Percentiles rank a stretch among this genome's conserved stretches.
Conservation (phyloP, 2,329 filamentous ascomycete species). For the Fonsecaea pedrosoi region DNA sequence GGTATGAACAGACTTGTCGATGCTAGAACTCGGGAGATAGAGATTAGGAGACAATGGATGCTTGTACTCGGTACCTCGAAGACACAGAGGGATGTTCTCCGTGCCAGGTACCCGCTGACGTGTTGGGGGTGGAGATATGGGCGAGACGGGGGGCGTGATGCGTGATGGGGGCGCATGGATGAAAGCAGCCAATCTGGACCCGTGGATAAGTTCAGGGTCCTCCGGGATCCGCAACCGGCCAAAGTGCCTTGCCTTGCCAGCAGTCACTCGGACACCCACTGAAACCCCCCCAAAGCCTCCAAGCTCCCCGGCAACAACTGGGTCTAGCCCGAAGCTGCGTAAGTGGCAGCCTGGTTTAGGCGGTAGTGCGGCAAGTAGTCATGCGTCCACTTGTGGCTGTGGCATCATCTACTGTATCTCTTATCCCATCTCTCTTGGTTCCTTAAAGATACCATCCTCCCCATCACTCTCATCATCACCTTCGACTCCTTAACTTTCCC, state of each 20-base stretch:
- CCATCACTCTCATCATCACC: constrained; percentile 41
- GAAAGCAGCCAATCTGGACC: not conserved
- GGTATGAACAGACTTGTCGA: not conserved
- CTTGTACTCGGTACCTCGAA: no score
- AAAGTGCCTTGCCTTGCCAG: constrained; percentile 4
- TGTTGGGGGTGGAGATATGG: not conserved
- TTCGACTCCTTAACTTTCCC: constrained; percentile 36
- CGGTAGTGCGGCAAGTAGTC: constrained; percentile 5
- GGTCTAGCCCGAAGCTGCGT: not conserved
- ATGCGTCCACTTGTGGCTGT: constrained; percentile 8
- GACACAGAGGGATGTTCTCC: no score
- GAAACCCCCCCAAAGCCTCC: not conserved
- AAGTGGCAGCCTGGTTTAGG: constrained; percentile 2
- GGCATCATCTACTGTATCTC: constrained; percentile 7
- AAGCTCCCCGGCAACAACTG: constrained; percentile 7
- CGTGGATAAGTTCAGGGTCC: constrained; percentile 1
- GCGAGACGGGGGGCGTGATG: not conserved
- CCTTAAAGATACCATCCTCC: constrained; percentile 33
- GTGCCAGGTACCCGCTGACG: not conserved
- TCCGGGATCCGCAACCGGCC: constrained; percentile 2
- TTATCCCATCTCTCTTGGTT: constrained; percentile 8
- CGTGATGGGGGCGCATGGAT: not conserved
- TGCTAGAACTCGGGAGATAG: no score
- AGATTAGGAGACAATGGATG: no score
- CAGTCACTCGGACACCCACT: not conserved